Percentiles rank a stretch among this genome's conserved stretches.
Conservation (phyloP, 139 green algal genomes). For the Monoraphidium neglectum region DNA sequence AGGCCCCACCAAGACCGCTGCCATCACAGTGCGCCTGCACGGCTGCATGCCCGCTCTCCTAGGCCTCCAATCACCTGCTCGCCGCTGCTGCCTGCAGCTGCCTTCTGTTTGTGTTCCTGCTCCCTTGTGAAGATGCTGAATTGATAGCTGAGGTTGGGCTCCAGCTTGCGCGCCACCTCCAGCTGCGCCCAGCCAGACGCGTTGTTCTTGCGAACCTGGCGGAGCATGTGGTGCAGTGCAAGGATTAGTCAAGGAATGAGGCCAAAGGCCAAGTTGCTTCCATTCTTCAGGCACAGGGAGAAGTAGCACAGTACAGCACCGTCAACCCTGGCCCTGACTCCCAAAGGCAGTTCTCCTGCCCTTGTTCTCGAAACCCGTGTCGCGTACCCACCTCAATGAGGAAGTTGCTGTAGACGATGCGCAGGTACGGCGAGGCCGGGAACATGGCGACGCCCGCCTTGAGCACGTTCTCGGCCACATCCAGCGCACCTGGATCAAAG, state of each 20-base stretch:
- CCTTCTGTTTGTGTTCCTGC: slow-evolving; percentile 53
- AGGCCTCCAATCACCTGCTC: slow-evolving; percentile 18
- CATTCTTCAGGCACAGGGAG: too few relatives aligned
- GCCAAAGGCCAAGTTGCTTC: too few relatives aligned
- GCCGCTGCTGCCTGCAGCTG: slow-evolving; percentile 19
- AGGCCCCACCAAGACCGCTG: too few relatives aligned
- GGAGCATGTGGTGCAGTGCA: too few relatives aligned
- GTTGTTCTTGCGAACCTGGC: slow-evolving; percentile 17
- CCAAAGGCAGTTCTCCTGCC: too few relatives aligned
- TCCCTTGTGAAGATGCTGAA: slow-evolving; percentile 57
- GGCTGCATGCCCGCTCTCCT: background rate
- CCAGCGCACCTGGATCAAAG: slow-evolving; percentile 26
- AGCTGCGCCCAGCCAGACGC: slow-evolving; percentile 37
- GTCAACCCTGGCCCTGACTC: too few relatives aligned
- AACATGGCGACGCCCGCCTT: slow-evolving; percentile 41
- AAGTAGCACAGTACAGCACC: too few relatives aligned
- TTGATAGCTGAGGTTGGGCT: slow-evolving; percentile 37
- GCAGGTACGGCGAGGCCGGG: slow-evolving; percentile 40
- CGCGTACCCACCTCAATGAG: slow-evolving; percentile 33
- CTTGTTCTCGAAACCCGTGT: too few relatives aligned
- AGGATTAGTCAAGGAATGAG: too few relatives aligned
- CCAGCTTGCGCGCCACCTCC: slow-evolving; percentile 43
- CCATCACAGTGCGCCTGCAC: too few relatives aligned
- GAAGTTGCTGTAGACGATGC: slow-evolving; percentile 48
- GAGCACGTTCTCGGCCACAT: slow-evolving; percentile 43